phyloP scores from a whole-genome alignment of 179 eudicot species.

The Silene noctiflora region DNA sequence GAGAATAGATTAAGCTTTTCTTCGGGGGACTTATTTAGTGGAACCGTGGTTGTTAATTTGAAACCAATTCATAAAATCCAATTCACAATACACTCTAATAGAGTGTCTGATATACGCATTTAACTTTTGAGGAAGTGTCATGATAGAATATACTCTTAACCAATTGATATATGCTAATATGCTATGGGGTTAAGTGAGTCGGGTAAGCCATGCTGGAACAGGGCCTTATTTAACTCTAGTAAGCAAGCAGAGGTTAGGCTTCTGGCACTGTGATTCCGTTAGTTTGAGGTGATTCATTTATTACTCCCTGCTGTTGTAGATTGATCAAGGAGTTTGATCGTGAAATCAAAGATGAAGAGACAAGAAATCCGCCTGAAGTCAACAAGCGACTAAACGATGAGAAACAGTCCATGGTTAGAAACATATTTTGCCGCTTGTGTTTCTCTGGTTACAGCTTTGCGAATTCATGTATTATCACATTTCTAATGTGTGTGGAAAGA shows the following conservation, averaged over 20 bases:
- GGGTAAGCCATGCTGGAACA: neutral
- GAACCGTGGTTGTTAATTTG: too few relatives aligned
- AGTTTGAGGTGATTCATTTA: neutral
- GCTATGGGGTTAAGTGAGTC: neutral
- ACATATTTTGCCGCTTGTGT: conserved; percentile 7
- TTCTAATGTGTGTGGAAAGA: neutral
- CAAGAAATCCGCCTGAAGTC: conserved; percentile 70
- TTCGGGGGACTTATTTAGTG: neutral
- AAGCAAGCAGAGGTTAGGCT: neutral
- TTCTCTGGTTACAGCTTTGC: neutral
- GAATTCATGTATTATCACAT: neutral
- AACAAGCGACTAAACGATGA: conserved; percentile 88
- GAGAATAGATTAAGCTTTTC: neutral
- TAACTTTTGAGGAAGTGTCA: too few relatives aligned
- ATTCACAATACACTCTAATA: too few relatives aligned
- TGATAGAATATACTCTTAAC: neutral
- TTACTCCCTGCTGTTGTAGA: conserved; percentile 34
- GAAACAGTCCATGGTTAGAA: conserved; percentile 83
- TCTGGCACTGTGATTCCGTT: neutral
- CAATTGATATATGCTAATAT: neutral
- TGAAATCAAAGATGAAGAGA: conserved; percentile 88
- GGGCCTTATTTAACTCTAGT: neutral
- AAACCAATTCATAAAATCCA: too few relatives aligned
- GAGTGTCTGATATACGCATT: too few relatives aligned
- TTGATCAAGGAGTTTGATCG: conserved; percentile 97